These are phyloP conservation scores for Pestalotiopsis sp. DNA, from an alignment of 2,329 filamentous ascomycete species.

Conservation along the genomic window DNA sequence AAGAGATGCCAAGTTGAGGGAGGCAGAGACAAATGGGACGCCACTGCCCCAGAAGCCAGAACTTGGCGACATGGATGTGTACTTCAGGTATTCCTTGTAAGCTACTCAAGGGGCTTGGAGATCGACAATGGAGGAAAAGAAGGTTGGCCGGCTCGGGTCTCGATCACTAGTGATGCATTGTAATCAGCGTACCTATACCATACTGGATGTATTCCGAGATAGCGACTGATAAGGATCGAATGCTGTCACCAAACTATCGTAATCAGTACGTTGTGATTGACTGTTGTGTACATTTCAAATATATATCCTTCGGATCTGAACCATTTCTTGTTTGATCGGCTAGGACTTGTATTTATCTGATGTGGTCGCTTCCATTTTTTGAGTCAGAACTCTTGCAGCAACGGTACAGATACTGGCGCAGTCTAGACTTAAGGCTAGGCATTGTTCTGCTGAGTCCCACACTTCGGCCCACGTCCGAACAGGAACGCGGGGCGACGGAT, in stretches of 20 bases:
- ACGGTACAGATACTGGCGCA: too few relatives aligned
- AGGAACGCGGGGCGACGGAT: not conserved
- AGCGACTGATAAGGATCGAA: not conserved
- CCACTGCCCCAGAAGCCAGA: conserved; percentile 24
- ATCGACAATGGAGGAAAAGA: not conserved
- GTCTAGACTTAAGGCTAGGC: too few relatives aligned
- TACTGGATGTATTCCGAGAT: not conserved
- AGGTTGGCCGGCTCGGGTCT: too few relatives aligned
- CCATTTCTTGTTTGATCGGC: too few relatives aligned
- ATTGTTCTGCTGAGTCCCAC: not conserved
- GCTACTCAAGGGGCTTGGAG: not conserved
- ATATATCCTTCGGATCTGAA: too few relatives aligned
- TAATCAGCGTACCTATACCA: not conserved
- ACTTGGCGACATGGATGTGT: conserved; percentile 31
- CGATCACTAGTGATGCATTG: not conserved
- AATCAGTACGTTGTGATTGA: not conserved
- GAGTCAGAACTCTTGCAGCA: too few relatives aligned
- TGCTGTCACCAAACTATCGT: not conserved
- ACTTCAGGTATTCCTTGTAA: conserved; percentile 26
- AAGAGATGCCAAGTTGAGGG: conserved; percentile 25
- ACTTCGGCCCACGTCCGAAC: not conserved
- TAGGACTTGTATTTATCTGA: too few relatives aligned
- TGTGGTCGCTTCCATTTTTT: too few relatives aligned
- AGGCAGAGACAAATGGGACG: conserved; percentile 24
- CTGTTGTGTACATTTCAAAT: not conserved